These are phyloP conservation scores for Tulasnella sp. DNA, from an alignment of 768 basidiomycete genomes.

Conservation along the genomic window DNA sequence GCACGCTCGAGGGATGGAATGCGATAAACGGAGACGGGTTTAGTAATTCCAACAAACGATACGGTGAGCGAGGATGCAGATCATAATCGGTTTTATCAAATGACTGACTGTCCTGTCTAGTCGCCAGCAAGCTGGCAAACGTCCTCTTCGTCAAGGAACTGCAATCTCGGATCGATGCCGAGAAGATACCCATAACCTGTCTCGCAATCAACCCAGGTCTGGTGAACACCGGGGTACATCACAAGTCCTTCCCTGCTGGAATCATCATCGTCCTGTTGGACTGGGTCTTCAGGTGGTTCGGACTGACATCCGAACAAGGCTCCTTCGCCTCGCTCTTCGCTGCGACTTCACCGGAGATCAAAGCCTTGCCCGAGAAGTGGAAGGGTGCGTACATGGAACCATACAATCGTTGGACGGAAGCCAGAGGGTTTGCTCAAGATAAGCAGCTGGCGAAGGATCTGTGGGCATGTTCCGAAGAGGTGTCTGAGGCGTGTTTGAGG, in stretches of 20 bases:
- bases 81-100: background rate
- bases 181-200: conserved; percentile 35
- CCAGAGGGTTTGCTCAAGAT: conserved; percentile 6
- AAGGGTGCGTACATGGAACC: conserved; percentile 11
- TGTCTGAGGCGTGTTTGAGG: conserved; percentile 1
- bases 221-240: conserved; percentile 32
- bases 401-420: background rate
- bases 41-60: background rate
- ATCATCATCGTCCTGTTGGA: background rate
- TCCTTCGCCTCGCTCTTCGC: conserved; percentile 16
- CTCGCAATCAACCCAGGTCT: conserved; percentile 40
- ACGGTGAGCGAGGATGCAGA: background rate
- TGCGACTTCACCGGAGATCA: conserved; percentile 10
- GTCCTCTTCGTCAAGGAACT: conserved; percentile 45
- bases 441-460: background rate
- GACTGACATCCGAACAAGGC: background rate
- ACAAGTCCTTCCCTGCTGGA: background rate
- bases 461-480: conserved; percentile 15
- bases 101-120: conserved; percentile 30
- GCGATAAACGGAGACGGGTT: background rate
- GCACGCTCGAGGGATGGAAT: background rate
- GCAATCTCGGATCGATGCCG: conserved; percentile 39
- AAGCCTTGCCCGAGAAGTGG: background rate
- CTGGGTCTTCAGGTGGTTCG: background rate
- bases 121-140: conserved; percentile 44